Base-by-base conservation (phyloP, 2,329 filamentous ascomycete genomes). In the Colletotrichum filicis region DNA sequence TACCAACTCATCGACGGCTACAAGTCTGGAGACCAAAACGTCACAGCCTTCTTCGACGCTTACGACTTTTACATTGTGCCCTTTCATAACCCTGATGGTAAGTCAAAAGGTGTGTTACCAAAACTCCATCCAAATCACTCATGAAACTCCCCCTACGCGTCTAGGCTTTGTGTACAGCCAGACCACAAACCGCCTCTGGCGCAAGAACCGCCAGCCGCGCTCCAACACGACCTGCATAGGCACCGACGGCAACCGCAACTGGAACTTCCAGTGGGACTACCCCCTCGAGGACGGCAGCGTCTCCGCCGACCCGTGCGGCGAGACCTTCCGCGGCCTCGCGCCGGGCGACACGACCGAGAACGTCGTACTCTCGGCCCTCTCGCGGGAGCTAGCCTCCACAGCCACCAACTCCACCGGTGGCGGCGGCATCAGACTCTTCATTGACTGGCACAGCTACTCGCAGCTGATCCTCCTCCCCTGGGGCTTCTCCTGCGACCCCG, bases 61-160 rank as follows among this genome's bases (percentile, higher is more conserved):
- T 91, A 89, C 76, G 89, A 91, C 78, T 91, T 88, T 75, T 90
- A 89, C 79, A 86, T 91, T 75, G 82, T 89, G 66, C 87, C 87
- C 1, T 81, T 89, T 59, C 85, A 87, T 52, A 89, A 89, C 75
- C 87, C 87, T 2, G 87, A 88, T 73, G 86, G 84, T 85, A 77
- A 76, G 80, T 53, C 60, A 58, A n/a, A 8, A 0, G 3, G 12
- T 14, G 11, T 46, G 5, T 16, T 30, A 42, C 19, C 26, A 49
- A 11, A 14, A 35, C 28, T 22, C 14, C 5, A 5, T 42, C 6
- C 37, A 42, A 8, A 12, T 30, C 52, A 76, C 72, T 5, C 56
- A 32, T 30, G 26, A 11, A 16, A 5, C 12, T 52, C 49, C 11
- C 32, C 32, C 11, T 12, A 3, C 3, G 32, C 4, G 11, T 35